Percentiles rank a stretch among this genome's conserved stretches.
Conservation (phyloP, 2,329 filamentous ascomycete genomes). For the Colletotrichum sp. region DNA sequence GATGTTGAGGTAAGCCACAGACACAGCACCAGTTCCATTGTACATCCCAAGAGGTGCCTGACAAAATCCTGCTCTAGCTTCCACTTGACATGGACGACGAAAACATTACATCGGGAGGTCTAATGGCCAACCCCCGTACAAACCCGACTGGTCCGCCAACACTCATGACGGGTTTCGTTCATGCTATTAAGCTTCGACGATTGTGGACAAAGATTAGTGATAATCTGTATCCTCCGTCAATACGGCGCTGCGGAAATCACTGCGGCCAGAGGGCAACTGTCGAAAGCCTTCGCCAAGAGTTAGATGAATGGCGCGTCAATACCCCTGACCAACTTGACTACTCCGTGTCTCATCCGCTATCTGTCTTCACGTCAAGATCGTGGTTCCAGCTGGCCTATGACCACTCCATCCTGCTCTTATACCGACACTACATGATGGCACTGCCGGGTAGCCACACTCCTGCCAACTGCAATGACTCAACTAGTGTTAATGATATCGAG, state of each 20-base stretch:
- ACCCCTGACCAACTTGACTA: conserved; percentile 23
- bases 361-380: conserved; percentile 37
- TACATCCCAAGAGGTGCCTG: neutral
- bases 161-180: conserved; percentile 32
- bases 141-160: conserved; percentile 22
- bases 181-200: conserved; percentile 31
- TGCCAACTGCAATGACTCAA: neutral
- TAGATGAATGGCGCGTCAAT: conserved; percentile 30
- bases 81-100: conserved; percentile 35
- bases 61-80: conserved; percentile 9
- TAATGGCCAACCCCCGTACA: conserved; percentile 24
- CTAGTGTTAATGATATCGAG: neutral
- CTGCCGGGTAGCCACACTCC: neutral
- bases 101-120: conserved; percentile 25
- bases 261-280: neutral
- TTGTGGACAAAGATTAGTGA: conserved; percentile 33
- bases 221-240: conserved; percentile 24
- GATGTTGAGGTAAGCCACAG: conserved; percentile 27
- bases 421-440: conserved; percentile 31
- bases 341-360: conserved; percentile 20
- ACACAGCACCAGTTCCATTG: neutral
- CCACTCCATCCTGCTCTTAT: conserved; percentile 42
- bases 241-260: neutral
- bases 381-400: conserved; percentile 44
- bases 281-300: neutral